These are phyloP conservation scores for Panicum virgatum DNA, from an alignment of 202 grass and related monocot genomes.

Conservation along the genomic window DNA sequence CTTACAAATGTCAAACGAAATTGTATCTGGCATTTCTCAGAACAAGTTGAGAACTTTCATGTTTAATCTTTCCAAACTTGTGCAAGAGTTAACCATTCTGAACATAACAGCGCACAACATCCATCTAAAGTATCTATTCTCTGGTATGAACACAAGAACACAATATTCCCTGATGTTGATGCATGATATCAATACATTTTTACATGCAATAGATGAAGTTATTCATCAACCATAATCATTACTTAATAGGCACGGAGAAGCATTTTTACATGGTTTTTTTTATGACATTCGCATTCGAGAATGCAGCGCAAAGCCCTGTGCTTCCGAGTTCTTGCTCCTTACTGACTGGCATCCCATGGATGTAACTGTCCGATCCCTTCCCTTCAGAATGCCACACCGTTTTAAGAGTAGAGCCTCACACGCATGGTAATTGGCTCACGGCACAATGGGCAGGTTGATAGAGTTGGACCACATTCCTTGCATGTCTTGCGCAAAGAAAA, in stretches of 20 bases:
- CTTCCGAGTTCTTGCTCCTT: background rate
- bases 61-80: background rate
- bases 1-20: background rate
- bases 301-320: background rate
- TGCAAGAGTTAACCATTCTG: background rate
- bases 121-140: background rate
- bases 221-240: background rate
- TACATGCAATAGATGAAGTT: background rate
- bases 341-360: background rate
- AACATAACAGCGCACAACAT: background rate
- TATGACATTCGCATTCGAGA: background rate
- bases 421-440: conserved; percentile 59
- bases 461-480: conserved; percentile 82
- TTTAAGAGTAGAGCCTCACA: conserved; percentile 61
- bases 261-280: background rate
- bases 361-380: background rate
- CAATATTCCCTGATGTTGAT: background rate
- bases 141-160: background rate
- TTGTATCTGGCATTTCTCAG: background rate
- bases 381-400: background rate
- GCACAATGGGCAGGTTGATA: conserved; percentile 80
- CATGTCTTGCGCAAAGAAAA: conserved; percentile 63
- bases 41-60: background rate
- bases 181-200: background rate
- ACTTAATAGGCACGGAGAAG: background rate